Conservation (phyloP, 352 stramenopile species). For the Phytophthora colocasiae region DNA sequence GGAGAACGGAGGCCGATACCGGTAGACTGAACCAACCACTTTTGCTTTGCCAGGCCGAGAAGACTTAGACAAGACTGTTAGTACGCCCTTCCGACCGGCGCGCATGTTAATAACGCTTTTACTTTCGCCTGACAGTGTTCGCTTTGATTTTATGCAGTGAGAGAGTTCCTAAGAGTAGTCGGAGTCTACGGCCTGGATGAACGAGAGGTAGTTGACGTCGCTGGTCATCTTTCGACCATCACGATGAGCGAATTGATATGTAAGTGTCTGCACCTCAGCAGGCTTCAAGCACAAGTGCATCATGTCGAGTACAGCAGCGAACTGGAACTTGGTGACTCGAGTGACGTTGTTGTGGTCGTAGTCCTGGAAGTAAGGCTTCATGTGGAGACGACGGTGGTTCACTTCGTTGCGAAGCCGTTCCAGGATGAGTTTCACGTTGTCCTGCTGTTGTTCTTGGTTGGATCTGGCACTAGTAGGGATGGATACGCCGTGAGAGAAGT, state of each 20-base stretch:
- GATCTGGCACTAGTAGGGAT: not conserved
- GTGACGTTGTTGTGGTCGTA: conserved; percentile 83
- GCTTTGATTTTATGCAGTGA: not conserved
- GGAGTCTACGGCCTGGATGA: conserved; percentile 79
- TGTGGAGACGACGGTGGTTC: conserved; percentile 71
- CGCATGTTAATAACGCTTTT: conserved; percentile 37
- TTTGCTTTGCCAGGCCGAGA: conserved; percentile 54
- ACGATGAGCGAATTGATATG: conserved; percentile 58
- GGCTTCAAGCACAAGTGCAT: conserved; percentile 72
- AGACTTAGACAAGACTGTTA: conserved; percentile 32
- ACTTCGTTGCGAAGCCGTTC: conserved; percentile 61
- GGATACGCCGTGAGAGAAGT: conserved; percentile 44
- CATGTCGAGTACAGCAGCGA: conserved; percentile 84
- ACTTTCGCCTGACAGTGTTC: conserved; percentile 10
- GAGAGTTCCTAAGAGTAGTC: conserved; percentile 51
- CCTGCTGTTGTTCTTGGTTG: conserved; percentile 2
- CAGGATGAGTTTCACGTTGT: conserved; percentile 35
- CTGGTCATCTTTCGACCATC: conserved; percentile 58
- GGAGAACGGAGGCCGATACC: conserved; percentile 18
- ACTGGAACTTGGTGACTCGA: conserved; percentile 85
- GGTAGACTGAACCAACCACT: conserved; percentile 8
- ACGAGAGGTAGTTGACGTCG: conserved; percentile 83
- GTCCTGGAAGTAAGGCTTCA: conserved; percentile 91
- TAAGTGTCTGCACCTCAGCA: conserved; percentile 60
- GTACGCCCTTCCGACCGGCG: conserved; percentile 48